These are phyloP conservation scores for Cupressus sempervirens DNA, from an alignment of 75 land plant genomes.

Conservation along the genomic window DNA sequence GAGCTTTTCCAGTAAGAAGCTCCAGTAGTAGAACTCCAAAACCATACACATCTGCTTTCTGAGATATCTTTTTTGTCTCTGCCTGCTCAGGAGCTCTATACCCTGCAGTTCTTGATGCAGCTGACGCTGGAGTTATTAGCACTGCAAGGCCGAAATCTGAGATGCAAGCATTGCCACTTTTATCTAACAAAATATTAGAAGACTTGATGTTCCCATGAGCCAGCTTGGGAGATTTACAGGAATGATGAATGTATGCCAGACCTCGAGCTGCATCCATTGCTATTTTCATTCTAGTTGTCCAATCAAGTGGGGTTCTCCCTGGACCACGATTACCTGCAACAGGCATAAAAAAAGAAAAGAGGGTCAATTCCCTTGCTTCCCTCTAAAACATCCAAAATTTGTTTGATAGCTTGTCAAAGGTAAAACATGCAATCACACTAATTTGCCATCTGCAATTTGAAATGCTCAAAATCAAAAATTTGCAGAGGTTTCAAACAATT, in stretches of 20 bases:
- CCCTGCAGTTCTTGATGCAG: constrained; percentile 35
- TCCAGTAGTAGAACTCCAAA: constrained; percentile 81
- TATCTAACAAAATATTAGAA: constrained; percentile 71
- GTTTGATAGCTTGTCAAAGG: background rate
- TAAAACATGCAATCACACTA: background rate
- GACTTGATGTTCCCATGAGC: constrained; percentile 81
- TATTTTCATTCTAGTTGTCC: constrained; percentile 72
- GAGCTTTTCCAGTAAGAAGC: constrained; percentile 67
- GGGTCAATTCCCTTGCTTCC: background rate
- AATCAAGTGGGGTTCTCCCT: constrained; percentile 82
- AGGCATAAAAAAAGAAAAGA: background rate
- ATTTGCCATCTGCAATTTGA: background rate
- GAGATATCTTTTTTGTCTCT: constrained; percentile 44
- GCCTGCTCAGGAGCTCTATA: constrained; percentile 69
- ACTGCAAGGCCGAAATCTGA: constrained; percentile 59
- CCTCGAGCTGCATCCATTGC: constrained; percentile 80
- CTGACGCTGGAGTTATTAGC: constrained; percentile 25
- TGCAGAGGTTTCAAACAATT: background rate
- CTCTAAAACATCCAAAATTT: background rate
- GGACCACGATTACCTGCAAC: constrained; percentile 83
- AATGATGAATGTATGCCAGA: constrained; percentile 60
- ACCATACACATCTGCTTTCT: constrained; percentile 64
- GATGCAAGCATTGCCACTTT: constrained; percentile 50
- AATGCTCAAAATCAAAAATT: too few species aligned
- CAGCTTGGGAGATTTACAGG: constrained; percentile 47